phyloP scores from a whole-genome alignment of 2,329 filamentous ascomycete species.

The Lithohypha guttulata region DNA sequence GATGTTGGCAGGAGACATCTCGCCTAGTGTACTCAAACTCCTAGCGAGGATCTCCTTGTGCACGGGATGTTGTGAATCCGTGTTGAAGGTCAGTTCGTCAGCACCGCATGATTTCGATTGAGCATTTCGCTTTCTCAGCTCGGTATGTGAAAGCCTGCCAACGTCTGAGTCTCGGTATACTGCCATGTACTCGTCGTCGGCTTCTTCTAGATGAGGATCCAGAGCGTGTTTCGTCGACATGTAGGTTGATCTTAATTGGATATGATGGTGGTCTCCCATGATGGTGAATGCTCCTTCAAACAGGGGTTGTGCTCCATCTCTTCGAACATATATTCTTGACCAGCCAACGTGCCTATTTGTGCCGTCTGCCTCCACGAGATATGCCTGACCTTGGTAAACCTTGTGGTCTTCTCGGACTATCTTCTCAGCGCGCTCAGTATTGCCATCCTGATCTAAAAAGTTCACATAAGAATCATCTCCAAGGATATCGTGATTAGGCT shows the following conservation, averaged over 20 bases:
- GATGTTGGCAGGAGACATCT: conserved; percentile 53
- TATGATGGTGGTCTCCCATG: conserved; percentile 71
- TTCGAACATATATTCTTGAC: conserved; percentile 68
- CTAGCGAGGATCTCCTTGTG: conserved; percentile 36
- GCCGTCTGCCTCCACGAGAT: conserved; percentile 51
- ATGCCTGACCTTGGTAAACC: conserved; percentile 73
- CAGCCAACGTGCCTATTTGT: conserved; percentile 76
- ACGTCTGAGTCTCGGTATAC: conserved; percentile 90
- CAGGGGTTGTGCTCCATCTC: conserved; percentile 65
- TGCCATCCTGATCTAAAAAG: conserved; percentile 62
- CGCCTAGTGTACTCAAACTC: conserved; percentile 45
- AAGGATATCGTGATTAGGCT: conserved; percentile 86
- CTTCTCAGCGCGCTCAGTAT: conserved; percentile 52
- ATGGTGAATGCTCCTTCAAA: conserved; percentile 87
- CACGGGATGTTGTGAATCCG: conserved; percentile 58
- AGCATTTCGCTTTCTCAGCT: conserved; percentile 52
- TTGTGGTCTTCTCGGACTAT: conserved; percentile 65
- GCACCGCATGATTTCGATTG: conserved; percentile 52
- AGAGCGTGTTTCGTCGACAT: conserved; percentile 56
- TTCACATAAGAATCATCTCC: conserved; percentile 63
- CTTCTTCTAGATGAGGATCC: conserved; percentile 54
- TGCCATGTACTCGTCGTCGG: conserved; percentile 67
- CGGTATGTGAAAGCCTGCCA: conserved; percentile 37
- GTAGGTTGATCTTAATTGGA: conserved; percentile 68
- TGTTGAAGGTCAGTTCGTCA: conserved; percentile 71